These are phyloP conservation scores for Phaseolus lunatus DNA, from an alignment of 306 rosid genomes.

Conservation along the genomic window DNA sequence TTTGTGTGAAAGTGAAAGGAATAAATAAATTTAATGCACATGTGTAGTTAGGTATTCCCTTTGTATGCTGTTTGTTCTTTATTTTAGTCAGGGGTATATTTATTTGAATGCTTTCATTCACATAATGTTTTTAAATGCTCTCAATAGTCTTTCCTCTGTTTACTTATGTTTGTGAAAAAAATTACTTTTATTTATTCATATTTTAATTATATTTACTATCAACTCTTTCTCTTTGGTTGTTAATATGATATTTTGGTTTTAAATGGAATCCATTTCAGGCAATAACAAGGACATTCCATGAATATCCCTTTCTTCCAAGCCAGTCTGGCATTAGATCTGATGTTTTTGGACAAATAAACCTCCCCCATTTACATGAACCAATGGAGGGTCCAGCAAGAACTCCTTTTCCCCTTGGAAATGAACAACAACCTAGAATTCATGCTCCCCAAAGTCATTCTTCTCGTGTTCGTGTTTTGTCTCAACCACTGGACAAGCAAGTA, in stretches of 20 bases:
- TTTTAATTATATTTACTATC: slow-evolving; percentile 15
- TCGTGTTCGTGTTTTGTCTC: slow-evolving; percentile 72
- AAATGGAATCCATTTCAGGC: slow-evolving; percentile 65
- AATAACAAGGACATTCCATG: slow-evolving; percentile 68
- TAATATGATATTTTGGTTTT: slow-evolving; percentile 51
- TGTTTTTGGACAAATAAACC: slow-evolving; percentile 70
- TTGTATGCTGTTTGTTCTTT: slow-evolving; percentile 24
- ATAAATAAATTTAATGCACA: not conserved
- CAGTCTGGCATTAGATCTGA: slow-evolving; percentile 66
- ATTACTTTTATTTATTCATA: not conserved
- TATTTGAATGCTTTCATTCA: slow-evolving; percentile 9
- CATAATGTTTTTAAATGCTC: slow-evolving; percentile 13
- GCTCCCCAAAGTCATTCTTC: slow-evolving; percentile 68
- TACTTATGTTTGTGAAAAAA: slow-evolving; percentile 22
- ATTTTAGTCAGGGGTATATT: slow-evolving; percentile 13
- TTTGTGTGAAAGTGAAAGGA: slow-evolving; percentile 25
- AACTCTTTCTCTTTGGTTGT: slow-evolving; percentile 19
- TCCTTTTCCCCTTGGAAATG: slow-evolving; percentile 69
- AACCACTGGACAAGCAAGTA: slow-evolving; percentile 72
- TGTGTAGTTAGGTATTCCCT: slow-evolving; percentile 22
- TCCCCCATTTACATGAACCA: slow-evolving; percentile 71
- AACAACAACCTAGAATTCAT: slow-evolving; percentile 71
- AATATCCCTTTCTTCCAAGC: slow-evolving; percentile 78
- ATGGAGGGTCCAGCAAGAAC: slow-evolving; percentile 78
- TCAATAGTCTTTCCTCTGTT: not conserved